A percentile compares a stretch with the other conserved stretches of the same genome.
phyloP scores from a whole-genome alignment of 2,329 filamentous ascomycete genomes.

The Penicillium aurantiogriseum region DNA sequence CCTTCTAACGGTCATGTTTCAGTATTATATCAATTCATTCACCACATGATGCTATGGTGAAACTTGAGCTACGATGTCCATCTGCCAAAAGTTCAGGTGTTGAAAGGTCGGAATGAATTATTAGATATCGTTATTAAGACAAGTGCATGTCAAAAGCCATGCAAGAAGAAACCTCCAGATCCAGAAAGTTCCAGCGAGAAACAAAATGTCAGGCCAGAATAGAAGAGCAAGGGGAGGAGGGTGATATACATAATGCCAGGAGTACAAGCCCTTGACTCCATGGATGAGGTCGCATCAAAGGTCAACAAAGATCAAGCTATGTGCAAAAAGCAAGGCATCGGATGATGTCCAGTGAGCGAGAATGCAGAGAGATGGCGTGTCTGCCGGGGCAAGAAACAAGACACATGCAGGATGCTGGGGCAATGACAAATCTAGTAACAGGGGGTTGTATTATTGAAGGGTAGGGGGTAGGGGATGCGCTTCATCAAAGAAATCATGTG shows the following conservation, averaged over 20 bases:
- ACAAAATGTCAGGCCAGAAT: neutral
- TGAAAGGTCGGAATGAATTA: conserved; percentile 10
- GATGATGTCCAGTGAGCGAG: conserved; percentile 16
- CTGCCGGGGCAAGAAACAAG: conserved; percentile 7
- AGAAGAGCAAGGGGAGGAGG: neutral
- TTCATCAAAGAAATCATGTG: conserved; percentile 10
- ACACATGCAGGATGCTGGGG: conserved; percentile 26
- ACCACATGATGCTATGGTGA: conserved; percentile 23
- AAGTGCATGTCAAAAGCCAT: conserved; percentile 10
- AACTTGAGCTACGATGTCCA: neutral
- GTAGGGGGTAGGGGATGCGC: neutral
- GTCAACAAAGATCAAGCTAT: conserved; percentile 25
- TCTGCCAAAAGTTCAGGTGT: neutral
- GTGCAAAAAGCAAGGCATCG: conserved; percentile 20
- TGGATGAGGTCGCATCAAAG: conserved; percentile 18
- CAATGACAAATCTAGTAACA: conserved; percentile 20
- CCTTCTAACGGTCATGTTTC: neutral
- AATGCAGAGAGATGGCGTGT: conserved; percentile 18
- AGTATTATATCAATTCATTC: conserved; percentile 50
- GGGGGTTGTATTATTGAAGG: conserved; percentile 5
- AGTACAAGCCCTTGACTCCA: conserved; percentile 16
- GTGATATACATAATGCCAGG: conserved; percentile 28
- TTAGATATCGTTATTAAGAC: conserved; percentile 24
- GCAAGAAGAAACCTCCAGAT: conserved; percentile 11
- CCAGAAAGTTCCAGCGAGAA: neutral